Percentiles rank a stretch among this genome's conserved stretches.
Conservation (phyloP, 768 basidiomycete genomes). For the Lentinula detonsa region DNA sequence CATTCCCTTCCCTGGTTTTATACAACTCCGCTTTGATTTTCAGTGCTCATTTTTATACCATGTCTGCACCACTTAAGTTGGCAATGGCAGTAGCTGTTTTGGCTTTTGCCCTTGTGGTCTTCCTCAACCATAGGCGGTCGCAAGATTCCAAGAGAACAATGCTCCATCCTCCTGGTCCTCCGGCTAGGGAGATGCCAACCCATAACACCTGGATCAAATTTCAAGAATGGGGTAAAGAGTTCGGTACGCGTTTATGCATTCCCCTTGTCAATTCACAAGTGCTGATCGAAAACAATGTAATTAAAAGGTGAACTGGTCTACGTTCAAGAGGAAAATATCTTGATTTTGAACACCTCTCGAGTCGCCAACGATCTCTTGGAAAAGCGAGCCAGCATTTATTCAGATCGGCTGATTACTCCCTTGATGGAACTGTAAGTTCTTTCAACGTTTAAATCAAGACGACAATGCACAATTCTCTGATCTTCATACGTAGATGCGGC, state of each 20-base stretch:
- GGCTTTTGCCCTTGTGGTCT: not conserved
- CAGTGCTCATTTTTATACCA: not conserved
- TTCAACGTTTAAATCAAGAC: not conserved
- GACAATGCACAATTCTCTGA: too few species aligned
- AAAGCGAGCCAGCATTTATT: conserved; percentile 30
- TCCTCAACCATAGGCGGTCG: not conserved
- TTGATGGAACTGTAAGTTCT: conserved; percentile 3
- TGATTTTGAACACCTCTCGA: conserved; percentile 27
- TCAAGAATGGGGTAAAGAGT: not conserved
- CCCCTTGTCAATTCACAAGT: not conserved
- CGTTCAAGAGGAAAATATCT: conserved; percentile 5
- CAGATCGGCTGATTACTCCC: conserved; percentile 9
- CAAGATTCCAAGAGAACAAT: conserved; percentile 9
- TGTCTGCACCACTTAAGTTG: not conserved
- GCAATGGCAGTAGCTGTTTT: not conserved
- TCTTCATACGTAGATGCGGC: not conserved
- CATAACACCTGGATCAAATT: not conserved
- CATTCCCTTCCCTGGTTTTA: too few species aligned
- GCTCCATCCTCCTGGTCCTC: not conserved
- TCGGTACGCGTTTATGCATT: not conserved
- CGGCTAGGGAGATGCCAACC: not conserved
- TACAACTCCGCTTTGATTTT: too few species aligned
- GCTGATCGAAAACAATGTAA: not conserved
- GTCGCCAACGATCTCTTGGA: conserved; percentile 30
- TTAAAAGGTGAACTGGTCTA: not conserved